Evolutionary conservation across 148 eudicot species (phyloP).

Genomic region (Chenopodium album): DNA sequence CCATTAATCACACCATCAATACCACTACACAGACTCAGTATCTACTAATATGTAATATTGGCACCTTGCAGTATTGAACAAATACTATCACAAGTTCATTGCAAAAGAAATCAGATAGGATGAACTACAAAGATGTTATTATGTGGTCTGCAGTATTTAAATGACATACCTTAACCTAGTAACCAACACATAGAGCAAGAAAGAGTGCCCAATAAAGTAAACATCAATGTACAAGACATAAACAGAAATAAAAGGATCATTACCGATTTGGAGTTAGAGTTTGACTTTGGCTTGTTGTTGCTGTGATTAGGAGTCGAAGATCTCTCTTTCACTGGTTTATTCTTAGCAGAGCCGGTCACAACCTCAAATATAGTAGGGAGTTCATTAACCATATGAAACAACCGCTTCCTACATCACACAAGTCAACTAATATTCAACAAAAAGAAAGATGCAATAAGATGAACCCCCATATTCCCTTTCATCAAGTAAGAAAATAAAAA

Average conservation of each 20-base stretch:
- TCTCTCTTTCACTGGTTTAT: slow-evolving; percentile 60
- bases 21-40: not conserved
- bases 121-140: not conserved
- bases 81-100: not conserved
- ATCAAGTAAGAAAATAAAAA: not conserved
- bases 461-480: not conserved
- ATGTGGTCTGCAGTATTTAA: not conserved
- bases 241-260: not conserved
- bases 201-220: not conserved
- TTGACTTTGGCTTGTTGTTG: slow-evolving; percentile 74
- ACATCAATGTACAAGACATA: not conserved
- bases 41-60: not conserved
- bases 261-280: slow-evolving; percentile 70
- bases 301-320: slow-evolving; percentile 59
- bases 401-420: slow-evolving; percentile 65
- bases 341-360: slow-evolving; percentile 75
- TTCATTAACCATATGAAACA: slow-evolving; percentile 83
- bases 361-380: slow-evolving; percentile 83
- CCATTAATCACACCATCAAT: not conserved
- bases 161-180: not conserved
- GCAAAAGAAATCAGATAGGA: not conserved
- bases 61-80: too few species aligned
- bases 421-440: not conserved
- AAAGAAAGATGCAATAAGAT: not conserved
- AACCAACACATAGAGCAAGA: not conserved